Evolutionary conservation across 177 flowering plant genomes (phyloP), one percentile per base, ranked within the genome.

Genomic region (Tripterygium wilfordii): DNA sequence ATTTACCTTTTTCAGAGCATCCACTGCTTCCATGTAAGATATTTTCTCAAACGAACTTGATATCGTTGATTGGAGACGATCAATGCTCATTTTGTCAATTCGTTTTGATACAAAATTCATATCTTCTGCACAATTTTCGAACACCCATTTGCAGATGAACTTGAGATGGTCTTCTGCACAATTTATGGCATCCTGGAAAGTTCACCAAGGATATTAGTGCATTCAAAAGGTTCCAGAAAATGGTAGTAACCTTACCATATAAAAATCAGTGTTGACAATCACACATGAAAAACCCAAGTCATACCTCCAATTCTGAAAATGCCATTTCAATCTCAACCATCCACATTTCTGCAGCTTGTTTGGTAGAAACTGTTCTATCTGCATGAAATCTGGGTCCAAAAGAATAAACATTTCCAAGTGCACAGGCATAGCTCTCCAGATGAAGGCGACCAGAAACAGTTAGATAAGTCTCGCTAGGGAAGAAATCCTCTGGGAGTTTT

Each of bases 361-460:
- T 80, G 10, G 57, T 37, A n/a, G 81, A 58, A 16, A 73, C 64
- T 12, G 50, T 36, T 46, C 55, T 65, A 22, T 67, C 67, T 36
- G 85, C 94, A 16, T 35, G 73, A 60, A 86, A 92, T 56, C 83
- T 79, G 0, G 88, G 98, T 18, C 94, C 96, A 51, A 82, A 70
- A 5, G 89, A 66, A 67, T 84, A 92, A 42, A 88, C 98, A 65
- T 68, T 86, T 30, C 96, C 86, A 43, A 88, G 83, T 12, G 91
- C 74, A 64, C 85, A 79, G 27, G 98, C 91, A 65, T 76, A 84
- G 63, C 96, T 84, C 68, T 80, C 94, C 36, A 92, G 72, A 67
- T 86, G 96, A 62, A 86, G 75, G 31, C 79, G 80, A 10, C 75
- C 88, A 44, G 85, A 72, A 43, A 26, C 73, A 12, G 89, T 74